These are phyloP conservation scores for Leptographium procerum DNA, from an alignment of 2,329 filamentous ascomycete genomes.

Conservation along the genomic window DNA sequence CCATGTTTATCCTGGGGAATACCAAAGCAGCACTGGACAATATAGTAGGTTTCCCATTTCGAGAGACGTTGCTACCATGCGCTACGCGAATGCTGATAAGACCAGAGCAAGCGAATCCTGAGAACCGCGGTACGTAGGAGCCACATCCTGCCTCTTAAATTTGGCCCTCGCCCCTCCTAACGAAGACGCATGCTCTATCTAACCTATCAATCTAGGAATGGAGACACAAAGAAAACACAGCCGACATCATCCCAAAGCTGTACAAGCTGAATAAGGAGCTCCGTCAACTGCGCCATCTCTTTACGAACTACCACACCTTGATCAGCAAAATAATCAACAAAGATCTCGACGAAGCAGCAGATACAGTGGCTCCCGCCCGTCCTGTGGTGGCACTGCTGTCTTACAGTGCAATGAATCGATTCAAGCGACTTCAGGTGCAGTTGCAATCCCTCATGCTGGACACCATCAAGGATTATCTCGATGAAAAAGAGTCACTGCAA, in stretches of 20 bases:
- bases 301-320: conserved; percentile 47
- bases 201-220: conserved; percentile 5
- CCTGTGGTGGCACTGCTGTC: conserved; percentile 21
- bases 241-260: conserved; percentile 43
- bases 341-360: conserved; percentile 17
- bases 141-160: not conserved
- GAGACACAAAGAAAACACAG: conserved; percentile 24
- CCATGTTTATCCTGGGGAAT: conserved; percentile 40
- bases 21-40: conserved; percentile 34
- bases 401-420: conserved; percentile 40
- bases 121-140: conserved; percentile 17
- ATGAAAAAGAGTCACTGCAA: conserved; percentile 59
- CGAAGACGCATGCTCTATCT: too few relatives aligned
- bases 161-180: too few relatives aligned
- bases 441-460: conserved; percentile 49
- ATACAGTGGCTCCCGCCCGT: conserved; percentile 1
- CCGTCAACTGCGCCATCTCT: conserved; percentile 47
- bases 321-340: conserved; percentile 45
- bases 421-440: conserved; percentile 46
- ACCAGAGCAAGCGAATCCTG: conserved; percentile 23
- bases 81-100: not conserved
- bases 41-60: conserved; percentile 27
- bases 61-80: not conserved
- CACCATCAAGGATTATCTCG: conserved; percentile 51
- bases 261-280: conserved; percentile 51